A percentile compares a stretch with the other conserved stretches of the same genome.
These are phyloP conservation scores for Paecilomyces niveus DNA, from an alignment of 2,329 filamentous ascomycete species.

Conservation along the genomic window DNA sequence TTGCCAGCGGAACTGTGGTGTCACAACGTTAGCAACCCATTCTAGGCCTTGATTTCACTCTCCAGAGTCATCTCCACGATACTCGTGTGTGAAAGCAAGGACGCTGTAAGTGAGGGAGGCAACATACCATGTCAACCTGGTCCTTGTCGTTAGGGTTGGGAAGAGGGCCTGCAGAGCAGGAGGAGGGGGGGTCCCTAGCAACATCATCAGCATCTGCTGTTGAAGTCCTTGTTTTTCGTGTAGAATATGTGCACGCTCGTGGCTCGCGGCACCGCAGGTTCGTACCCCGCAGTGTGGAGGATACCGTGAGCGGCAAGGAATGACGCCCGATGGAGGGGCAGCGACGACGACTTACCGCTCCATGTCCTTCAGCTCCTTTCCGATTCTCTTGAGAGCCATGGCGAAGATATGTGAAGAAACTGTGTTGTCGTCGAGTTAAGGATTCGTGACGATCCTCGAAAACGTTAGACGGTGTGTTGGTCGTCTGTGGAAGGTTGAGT, in stretches of 20 bases:
- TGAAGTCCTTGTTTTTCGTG: neutral
- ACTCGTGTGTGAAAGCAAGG: neutral
- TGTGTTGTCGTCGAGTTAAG: neutral
- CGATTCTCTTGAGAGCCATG: conserved; percentile 48
- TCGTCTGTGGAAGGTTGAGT: conserved; percentile 27
- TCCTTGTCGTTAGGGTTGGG: neutral
- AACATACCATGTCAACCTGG: conserved; percentile 81
- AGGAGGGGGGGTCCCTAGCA: conserved; percentile 88
- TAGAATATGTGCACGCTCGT: neutral
- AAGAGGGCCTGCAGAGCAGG: conserved; percentile 93
- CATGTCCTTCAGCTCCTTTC: conserved; percentile 48
- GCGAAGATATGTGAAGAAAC: conserved; percentile 16
- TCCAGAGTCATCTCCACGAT: neutral
- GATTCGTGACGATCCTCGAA: neutral
- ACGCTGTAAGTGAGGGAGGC: conserved; percentile 37
- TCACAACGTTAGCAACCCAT: conserved; percentile 2
- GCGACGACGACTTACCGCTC: conserved; percentile 36
- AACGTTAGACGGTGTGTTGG: neutral
- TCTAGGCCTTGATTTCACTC: conserved; percentile 2
- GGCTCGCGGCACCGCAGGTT: neutral
- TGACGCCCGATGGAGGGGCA: conserved; percentile 5
- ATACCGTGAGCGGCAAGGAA: conserved; percentile 5
- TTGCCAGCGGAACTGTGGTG: conserved; percentile 93
- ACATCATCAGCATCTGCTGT: conserved; percentile 11
- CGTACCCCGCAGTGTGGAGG: conserved; percentile 18